phyloP scores from a whole-genome alignment of 2,329 filamentous ascomycete species.

The Aspergillus sp. region DNA sequence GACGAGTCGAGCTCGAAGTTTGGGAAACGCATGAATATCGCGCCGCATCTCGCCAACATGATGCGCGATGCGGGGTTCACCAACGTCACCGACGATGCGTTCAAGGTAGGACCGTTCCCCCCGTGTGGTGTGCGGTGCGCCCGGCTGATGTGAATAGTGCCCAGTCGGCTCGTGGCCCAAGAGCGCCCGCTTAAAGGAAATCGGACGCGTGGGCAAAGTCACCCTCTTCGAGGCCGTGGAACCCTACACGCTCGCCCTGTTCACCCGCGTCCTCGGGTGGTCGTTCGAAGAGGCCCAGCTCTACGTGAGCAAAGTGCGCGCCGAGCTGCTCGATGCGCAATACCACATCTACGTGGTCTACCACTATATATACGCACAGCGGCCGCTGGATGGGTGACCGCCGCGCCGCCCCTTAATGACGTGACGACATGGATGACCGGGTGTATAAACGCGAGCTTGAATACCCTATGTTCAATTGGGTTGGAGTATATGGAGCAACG shows the following conservation, averaged over 20 bases:
- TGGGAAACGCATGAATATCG: conserved; percentile 37
- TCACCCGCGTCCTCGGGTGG: conserved; percentile 37
- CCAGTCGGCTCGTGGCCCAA: conserved; percentile 37
- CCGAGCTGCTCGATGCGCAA: conserved; percentile 23
- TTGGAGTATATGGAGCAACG: neutral
- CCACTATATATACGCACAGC: conserved; percentile 34
- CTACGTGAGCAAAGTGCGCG: conserved; percentile 28
- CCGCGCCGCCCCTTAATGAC: neutral
- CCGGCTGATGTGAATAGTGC: conserved; percentile 19
- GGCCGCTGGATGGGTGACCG: conserved; percentile 20
- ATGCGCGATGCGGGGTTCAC: conserved; percentile 32
- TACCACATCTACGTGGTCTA: conserved; percentile 30
- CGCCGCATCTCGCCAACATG: conserved; percentile 24
- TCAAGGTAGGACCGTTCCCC: conserved; percentile 25
- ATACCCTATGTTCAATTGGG: neutral
- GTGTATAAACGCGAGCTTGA: neutral
- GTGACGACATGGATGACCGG: conserved; percentile 6
- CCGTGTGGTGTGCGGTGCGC: neutral
- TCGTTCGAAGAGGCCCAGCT: conserved; percentile 29
- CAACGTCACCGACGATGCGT: conserved; percentile 34
- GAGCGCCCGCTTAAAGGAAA: conserved; percentile 31
- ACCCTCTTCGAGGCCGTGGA: conserved; percentile 33
- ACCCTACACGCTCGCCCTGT: conserved; percentile 39
- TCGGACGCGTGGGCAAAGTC: conserved; percentile 32
- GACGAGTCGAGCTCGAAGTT: conserved; percentile 30